Percentiles rank a stretch among this genome's conserved stretches.
Evolutionary conservation across 2,329 filamentous ascomycete species (phyloP).

Genomic region (Cordyceps sp.): DNA sequence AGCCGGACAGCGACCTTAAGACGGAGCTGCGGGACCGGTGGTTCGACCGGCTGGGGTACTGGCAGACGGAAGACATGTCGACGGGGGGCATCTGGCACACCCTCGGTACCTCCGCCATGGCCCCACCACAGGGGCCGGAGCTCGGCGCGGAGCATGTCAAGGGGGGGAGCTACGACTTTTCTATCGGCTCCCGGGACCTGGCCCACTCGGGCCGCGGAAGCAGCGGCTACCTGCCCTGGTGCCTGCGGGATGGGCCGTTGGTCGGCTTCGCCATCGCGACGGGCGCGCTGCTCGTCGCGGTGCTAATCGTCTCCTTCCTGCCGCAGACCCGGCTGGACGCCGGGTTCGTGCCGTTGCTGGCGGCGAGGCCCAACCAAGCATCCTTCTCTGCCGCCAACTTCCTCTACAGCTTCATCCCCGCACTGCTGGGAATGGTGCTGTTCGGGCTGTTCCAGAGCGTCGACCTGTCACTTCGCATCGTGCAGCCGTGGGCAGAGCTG

Average conservation of each 20-base stretch:
- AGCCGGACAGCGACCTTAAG: constrained; percentile 32
- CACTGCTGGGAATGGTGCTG: constrained; percentile 47
- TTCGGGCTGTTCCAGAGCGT: constrained; percentile 52
- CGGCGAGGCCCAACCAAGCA: constrained; percentile 36
- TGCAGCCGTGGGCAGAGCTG: constrained; percentile 55
- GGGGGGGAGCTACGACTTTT: constrained; percentile 14
- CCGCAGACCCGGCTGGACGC: constrained; percentile 44
- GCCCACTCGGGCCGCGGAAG: constrained; percentile 10
- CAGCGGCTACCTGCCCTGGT: constrained; percentile 61
- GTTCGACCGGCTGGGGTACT: constrained; percentile 68
- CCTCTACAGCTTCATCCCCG: constrained; percentile 63
- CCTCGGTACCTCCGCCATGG: constrained; percentile 38
- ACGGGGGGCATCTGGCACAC: constrained; percentile 59
- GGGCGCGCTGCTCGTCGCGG: constrained; percentile 45
- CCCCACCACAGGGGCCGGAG: constrained; percentile 8
- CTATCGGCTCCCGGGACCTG: constrained; percentile 13
- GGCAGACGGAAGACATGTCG: constrained; percentile 50
- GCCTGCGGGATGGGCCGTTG: constrained; percentile 50
- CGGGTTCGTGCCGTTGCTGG: constrained; percentile 57
- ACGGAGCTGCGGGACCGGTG: constrained; percentile 36
- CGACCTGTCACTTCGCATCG: constrained; percentile 46
- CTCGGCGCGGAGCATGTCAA: constrained; percentile 10
- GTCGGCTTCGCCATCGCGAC: constrained; percentile 46
- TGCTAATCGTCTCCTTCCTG: constrained; percentile 67
- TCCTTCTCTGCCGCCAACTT: constrained; percentile 83